phyloP scores from a whole-genome alignment of 2,329 filamentous ascomycete genomes.

The Pseudocercospora ulei region DNA sequence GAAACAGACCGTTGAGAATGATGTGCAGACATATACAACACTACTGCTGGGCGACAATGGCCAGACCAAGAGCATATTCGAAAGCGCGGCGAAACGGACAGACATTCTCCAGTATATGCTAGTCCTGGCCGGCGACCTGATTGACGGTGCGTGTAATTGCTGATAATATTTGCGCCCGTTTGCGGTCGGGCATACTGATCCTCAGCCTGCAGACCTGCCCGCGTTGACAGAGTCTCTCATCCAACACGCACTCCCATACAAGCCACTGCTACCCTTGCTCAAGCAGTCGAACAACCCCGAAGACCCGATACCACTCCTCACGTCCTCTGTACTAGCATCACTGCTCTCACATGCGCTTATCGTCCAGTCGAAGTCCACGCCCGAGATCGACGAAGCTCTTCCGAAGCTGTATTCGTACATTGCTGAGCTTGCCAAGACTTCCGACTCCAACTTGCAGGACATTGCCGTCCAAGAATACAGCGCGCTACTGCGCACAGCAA shows the following conservation, averaged over 20 bases:
- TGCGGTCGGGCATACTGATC: neutral
- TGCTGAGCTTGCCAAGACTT: conserved; percentile 68
- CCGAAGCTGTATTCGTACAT: conserved; percentile 79
- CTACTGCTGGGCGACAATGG: conserved; percentile 61
- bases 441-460: conserved; percentile 84
- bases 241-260: conserved; percentile 57
- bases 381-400: conserved; percentile 63
- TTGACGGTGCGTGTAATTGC: conserved; percentile 55
- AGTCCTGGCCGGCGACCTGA: conserved; percentile 75
- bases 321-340: conserved; percentile 73
- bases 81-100: conserved; percentile 71
- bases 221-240: conserved; percentile 66
- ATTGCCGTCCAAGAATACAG: conserved; percentile 92
- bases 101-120: conserved; percentile 94
- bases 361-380: conserved; percentile 49
- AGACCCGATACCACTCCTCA: conserved; percentile 79
- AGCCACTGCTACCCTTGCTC: conserved; percentile 75
- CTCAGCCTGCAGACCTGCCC: conserved; percentile 57
- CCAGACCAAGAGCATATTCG: conserved; percentile 63
- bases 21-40: conserved; percentile 67
- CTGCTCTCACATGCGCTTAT: conserved; percentile 59
- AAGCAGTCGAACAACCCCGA: conserved; percentile 73
- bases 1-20: conserved; percentile 67
- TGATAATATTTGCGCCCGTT: neutral
- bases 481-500: conserved; percentile 63